phyloP scores from a whole-genome alignment of 768 basidiomycete species.

The Lactarius sp. region DNA sequence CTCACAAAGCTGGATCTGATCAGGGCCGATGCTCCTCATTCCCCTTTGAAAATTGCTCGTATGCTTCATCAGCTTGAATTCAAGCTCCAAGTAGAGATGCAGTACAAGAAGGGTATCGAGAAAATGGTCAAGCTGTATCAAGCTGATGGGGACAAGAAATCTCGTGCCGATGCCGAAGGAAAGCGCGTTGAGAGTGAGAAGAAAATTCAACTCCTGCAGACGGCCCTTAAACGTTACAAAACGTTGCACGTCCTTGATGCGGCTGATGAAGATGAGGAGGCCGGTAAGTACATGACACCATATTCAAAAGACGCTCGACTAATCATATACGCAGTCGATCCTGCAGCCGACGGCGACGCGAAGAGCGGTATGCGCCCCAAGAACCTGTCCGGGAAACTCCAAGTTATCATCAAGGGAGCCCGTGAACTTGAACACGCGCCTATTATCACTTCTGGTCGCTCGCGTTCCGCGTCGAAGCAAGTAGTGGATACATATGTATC shows the following conservation, averaged over 20 bases:
- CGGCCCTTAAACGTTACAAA: conserved; percentile 94
- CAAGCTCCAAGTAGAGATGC: conserved; percentile 96
- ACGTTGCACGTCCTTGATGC: conserved; percentile 91
- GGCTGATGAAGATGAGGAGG: conserved; percentile 74
- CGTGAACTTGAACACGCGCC: conserved; percentile 95
- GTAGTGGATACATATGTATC: conserved; percentile 82
- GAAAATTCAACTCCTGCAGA: conserved; percentile 89
- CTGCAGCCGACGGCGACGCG: conserved; percentile 59
- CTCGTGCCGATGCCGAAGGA: conserved; percentile 86
- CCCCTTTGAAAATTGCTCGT: conserved; percentile 90
- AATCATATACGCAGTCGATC: conserved; percentile 19
- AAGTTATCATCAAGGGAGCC: conserved; percentile 83
- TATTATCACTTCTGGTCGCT: conserved; percentile 50
- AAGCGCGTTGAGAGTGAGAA: conserved; percentile 94
- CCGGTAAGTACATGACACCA: conserved; percentile 38
- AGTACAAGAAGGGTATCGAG: conserved; percentile 97
- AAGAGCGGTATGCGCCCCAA: conserved; percentile 93
- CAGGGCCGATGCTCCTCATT: conserved; percentile 95
- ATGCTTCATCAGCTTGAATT: conserved; percentile 99
- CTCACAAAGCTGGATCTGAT: conserved; percentile 90
- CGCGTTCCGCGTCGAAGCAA: conserved; percentile 76
- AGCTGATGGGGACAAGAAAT: conserved; percentile 96
- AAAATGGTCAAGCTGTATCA: conserved; percentile 98
- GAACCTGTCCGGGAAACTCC: conserved; percentile 87
- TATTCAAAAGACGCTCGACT: background rate